These are phyloP conservation scores for Geotrichum aggregatum DNA, from an alignment of 1,139 yeast genomes.

Conservation along the genomic window DNA sequence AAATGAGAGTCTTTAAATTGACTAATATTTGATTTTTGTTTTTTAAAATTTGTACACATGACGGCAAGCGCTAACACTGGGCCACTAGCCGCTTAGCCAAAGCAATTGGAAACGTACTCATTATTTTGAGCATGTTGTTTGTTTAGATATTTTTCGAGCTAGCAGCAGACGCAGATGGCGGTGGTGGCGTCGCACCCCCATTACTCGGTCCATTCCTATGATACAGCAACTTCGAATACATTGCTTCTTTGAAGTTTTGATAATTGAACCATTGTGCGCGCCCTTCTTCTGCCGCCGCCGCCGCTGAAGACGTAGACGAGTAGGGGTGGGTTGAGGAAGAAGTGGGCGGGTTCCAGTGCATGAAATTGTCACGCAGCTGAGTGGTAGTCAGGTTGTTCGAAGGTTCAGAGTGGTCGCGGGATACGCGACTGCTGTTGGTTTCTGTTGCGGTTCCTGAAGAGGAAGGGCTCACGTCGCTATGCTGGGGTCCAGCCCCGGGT, in stretches of 20 bases:
- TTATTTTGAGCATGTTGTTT: not conserved
- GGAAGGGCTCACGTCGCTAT: no score
- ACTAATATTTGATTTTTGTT: not conserved
- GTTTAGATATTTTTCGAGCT: not conserved
- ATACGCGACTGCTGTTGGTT: no score
- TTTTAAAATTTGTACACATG: no score
- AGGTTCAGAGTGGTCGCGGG: no score
- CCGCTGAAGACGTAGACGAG: no score
- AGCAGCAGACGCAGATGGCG: no score
- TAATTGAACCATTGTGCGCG: constrained; percentile 18
- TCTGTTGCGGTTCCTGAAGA: no score
- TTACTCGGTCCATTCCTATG: not conserved
- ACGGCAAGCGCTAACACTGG: no score
- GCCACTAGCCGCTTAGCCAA: no score
- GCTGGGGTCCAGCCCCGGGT: no score
- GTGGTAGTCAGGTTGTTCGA: no score
- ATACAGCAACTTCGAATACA: constrained; percentile 12
- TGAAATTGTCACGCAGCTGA: constrained; percentile 3
- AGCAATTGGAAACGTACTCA: not conserved
- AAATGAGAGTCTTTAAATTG: no score
- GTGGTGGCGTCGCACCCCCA: not conserved
- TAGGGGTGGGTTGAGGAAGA: not conserved
- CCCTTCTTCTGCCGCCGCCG: constrained; percentile 12
- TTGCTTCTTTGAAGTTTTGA: constrained; percentile 16
- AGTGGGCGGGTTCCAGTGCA: constrained; percentile 3